Percentiles rank a stretch among this genome's conserved stretches.
These are phyloP conservation scores for Pleurotus platypus DNA, from an alignment of 768 basidiomycete genomes.

Conservation along the genomic window DNA sequence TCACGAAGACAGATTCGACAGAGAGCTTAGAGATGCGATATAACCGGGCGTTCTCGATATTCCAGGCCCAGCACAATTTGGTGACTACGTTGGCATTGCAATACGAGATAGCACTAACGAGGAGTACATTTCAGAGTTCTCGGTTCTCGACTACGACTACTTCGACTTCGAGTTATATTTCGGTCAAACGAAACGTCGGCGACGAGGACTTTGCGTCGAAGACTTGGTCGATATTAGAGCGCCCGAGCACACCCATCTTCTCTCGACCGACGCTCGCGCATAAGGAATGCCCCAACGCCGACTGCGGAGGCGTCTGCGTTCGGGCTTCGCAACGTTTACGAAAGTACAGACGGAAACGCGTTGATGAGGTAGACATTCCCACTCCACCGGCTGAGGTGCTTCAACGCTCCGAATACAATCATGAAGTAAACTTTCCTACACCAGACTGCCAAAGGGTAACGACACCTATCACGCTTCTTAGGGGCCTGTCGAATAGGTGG, in stretches of 20 bases:
- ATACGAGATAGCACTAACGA: not conserved
- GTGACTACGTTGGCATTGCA: slow-evolving; percentile 8
- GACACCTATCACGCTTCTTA: not conserved
- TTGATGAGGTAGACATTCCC: not conserved
- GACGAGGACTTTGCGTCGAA: slow-evolving; percentile 10
- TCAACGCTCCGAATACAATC: slow-evolving; percentile 8
- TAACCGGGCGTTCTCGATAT: not conserved
- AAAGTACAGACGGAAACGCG: not conserved
- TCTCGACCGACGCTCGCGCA: not conserved
- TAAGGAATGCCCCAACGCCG: not conserved
- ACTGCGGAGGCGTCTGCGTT: slow-evolving; percentile 2
- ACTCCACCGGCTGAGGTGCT: slow-evolving; percentile 9
- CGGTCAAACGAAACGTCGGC: slow-evolving; percentile 11
- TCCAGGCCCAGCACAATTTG: slow-evolving; percentile 11
- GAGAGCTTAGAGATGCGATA: slow-evolving; percentile 8
- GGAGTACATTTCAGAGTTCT: slow-evolving; percentile 12
- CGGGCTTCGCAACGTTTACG: not conserved
- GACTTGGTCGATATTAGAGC: slow-evolving; percentile 18
- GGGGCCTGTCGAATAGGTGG: not conserved
- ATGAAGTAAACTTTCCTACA: not conserved
- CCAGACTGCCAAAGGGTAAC: not conserved
- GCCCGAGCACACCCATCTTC: slow-evolving; percentile 15
- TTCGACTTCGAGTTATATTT: slow-evolving; percentile 21
- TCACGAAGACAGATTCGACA: not conserved
- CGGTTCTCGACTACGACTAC: slow-evolving; percentile 20